These are phyloP conservation scores for Russula virescens DNA, from an alignment of 768 basidiomycete genomes.

Conservation along the genomic window DNA sequence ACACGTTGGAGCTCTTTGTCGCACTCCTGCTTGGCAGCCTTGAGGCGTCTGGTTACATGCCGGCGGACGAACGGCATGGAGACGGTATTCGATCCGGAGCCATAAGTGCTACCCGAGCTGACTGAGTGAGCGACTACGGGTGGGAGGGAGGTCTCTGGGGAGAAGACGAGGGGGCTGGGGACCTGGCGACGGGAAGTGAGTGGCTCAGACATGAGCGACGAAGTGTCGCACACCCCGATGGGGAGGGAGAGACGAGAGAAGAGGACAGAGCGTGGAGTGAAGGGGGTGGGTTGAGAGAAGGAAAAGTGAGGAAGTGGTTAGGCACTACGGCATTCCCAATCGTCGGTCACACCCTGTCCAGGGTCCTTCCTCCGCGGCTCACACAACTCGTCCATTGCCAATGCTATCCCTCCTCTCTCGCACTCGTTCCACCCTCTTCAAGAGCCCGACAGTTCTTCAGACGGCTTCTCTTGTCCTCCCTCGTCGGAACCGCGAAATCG, in stretches of 20 bases:
- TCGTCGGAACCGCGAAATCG: neutral
- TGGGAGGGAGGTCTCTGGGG: conserved; percentile 51
- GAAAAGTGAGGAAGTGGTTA: conserved; percentile 1
- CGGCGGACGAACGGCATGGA: conserved; percentile 91
- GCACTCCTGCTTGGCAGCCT: conserved; percentile 91
- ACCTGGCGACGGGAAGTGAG: conserved; percentile 38
- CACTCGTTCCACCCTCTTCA: neutral
- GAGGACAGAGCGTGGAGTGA: conserved; percentile 19
- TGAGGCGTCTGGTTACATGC: conserved; percentile 89
- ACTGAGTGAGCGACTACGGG: conserved; percentile 28
- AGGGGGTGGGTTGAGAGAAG: conserved; percentile 18
- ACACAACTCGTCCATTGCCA: neutral
- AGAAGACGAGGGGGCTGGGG: conserved; percentile 78
- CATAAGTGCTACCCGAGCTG: conserved; percentile 33
- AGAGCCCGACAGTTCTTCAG: neutral
- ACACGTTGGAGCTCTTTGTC: conserved; percentile 94
- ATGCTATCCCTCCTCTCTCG: neutral
- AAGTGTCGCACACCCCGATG: conserved; percentile 18
- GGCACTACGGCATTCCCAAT: no score
- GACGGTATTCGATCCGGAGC: conserved; percentile 65
- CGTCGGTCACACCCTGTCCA: no score
- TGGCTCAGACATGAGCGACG: conserved; percentile 33
- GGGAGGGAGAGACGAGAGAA: conserved; percentile 7
- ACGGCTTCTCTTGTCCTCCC: neutral
- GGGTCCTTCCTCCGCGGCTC: conserved; percentile 6